Evolutionary conservation across 345 rosid species (phyloP).

Genomic region (Anacardium occidentale): DNA sequence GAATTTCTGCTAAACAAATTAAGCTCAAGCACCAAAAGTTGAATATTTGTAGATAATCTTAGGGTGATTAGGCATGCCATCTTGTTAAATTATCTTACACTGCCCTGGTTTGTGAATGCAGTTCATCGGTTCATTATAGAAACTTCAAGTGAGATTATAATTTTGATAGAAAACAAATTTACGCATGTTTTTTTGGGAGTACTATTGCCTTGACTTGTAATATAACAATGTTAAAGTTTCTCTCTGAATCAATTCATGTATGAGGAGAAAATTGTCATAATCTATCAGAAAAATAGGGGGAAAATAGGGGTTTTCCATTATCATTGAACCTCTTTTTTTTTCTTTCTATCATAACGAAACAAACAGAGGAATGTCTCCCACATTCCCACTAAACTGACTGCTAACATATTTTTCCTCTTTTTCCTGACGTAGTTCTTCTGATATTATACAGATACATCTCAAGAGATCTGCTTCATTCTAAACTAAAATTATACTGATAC

Average conservation of each 20-base stretch:
- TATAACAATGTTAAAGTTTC: too few relatives aligned
- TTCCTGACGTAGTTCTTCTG: background rate
- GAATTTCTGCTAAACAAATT: background rate
- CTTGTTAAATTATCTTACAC: background rate
- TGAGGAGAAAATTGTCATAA: background rate
- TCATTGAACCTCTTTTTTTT: background rate
- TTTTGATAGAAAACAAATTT: background rate
- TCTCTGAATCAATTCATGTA: background rate
- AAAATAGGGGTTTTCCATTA: background rate
- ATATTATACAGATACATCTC: background rate
- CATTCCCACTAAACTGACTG: background rate
- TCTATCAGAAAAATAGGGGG: too few relatives aligned
- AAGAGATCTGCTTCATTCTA: background rate
- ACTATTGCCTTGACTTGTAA: background rate
- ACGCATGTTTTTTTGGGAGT: background rate
- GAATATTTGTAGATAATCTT: background rate
- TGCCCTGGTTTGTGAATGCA: background rate
- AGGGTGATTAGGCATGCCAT: conserved; percentile 4
- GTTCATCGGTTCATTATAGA: background rate
- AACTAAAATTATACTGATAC: too few relatives aligned
- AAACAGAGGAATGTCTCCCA: background rate
- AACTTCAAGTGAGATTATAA: background rate
- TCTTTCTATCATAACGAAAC: background rate
- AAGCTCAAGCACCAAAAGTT: background rate
- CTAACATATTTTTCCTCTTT: background rate